Evolutionary conservation across 2,329 filamentous ascomycete species (phyloP).

Genomic region (Ophiostoma sp.): DNA sequence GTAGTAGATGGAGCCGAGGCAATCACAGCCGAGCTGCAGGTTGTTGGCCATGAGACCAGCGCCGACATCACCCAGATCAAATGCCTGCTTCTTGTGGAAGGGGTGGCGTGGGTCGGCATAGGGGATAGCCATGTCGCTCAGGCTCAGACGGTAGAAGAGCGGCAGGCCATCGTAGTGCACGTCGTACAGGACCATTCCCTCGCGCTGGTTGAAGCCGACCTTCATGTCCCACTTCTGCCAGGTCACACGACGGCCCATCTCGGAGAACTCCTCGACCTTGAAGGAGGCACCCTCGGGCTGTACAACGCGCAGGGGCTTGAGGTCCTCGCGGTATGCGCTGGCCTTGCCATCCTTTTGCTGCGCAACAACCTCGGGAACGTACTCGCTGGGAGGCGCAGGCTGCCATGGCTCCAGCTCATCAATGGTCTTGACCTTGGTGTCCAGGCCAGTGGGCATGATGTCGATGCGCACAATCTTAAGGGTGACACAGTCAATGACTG

Average conservation of each 20-base stretch:
- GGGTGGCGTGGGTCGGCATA: conserved; percentile 62
- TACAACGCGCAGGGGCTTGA: conserved; percentile 48
- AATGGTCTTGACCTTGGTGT: conserved; percentile 39
- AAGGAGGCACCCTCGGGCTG: conserved; percentile 35
- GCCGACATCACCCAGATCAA: conserved; percentile 66
- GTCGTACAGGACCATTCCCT: conserved; percentile 66
- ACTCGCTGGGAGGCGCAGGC: conserved; percentile 37
- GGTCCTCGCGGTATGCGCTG: conserved; percentile 37
- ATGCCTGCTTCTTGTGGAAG: conserved; percentile 65
- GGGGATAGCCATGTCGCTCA: conserved; percentile 62
- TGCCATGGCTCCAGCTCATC: conserved; percentile 33
- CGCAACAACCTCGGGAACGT: conserved; percentile 35
- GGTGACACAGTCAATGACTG: conserved; percentile 50
- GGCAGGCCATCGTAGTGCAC: conserved; percentile 60
- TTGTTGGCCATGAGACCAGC: conserved; percentile 64
- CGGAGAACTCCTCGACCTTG: conserved; percentile 38
- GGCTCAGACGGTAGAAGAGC: conserved; percentile 60
- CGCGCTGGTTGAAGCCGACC: conserved; percentile 63
- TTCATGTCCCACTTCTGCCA: conserved; percentile 68
- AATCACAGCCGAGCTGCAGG: conserved; percentile 62
- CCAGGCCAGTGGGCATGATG: conserved; percentile 45
- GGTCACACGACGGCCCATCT: conserved; percentile 40
- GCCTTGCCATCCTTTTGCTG: conserved; percentile 22
- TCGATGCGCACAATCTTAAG: conserved; percentile 41
- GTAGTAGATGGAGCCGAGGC: conserved; percentile 60